Evolutionary conservation across 441 rosid genomes (phyloP).

Genomic region (Pelargonium australe): DNA sequence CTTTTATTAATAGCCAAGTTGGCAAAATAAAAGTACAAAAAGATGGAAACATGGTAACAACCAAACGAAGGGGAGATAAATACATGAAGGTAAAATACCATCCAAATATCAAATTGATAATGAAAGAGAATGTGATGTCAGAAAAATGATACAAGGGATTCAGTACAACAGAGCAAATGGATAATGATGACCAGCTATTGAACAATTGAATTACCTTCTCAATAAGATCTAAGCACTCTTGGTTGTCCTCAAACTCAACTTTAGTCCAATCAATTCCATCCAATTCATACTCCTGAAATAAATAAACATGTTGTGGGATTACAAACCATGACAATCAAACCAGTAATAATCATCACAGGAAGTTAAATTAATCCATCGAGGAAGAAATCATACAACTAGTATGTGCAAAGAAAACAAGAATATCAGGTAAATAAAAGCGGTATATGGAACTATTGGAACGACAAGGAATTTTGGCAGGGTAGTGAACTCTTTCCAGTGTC

Average conservation of each 20-base stretch:
- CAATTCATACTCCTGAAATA: conserved; percentile 67
- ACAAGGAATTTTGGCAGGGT: too few relatives aligned
- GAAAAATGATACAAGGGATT: background rate
- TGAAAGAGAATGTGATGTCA: background rate
- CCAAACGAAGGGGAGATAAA: too few relatives aligned
- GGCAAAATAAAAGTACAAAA: too few relatives aligned
- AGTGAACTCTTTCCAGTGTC: too few relatives aligned
- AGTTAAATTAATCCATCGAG: background rate
- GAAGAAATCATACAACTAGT: background rate
- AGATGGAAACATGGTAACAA: too few relatives aligned
- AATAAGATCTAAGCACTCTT: conserved; percentile 81
- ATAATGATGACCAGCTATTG: conserved; percentile 4
- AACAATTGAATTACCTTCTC: conserved; percentile 58
- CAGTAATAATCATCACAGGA: background rate
- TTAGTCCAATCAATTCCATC: conserved; percentile 91
- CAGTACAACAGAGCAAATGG: conserved; percentile 5
- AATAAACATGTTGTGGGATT: conserved; percentile 9
- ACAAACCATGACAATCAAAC: background rate
- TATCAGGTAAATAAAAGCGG: background rate
- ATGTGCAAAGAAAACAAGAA: background rate
- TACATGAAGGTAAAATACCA: background rate
- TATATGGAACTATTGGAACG: background rate
- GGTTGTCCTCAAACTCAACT: conserved; percentile 82
- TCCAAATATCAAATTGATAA: background rate
- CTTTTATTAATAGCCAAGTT: too few relatives aligned